These are phyloP conservation scores for Tetragonia tetragonoides DNA, from an alignment of 148 eudicot species.

Conservation along the genomic window DNA sequence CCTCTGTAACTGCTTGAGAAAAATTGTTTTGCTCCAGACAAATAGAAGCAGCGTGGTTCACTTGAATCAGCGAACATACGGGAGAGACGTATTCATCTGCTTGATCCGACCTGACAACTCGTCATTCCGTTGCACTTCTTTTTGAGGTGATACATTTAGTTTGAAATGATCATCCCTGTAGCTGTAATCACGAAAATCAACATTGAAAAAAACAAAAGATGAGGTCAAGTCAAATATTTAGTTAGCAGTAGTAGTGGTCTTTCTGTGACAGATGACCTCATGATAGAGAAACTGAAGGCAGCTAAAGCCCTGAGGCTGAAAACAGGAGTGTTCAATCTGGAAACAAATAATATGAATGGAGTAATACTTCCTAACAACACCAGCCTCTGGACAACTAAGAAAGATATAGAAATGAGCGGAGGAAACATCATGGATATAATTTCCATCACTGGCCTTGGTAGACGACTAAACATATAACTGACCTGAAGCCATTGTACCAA, in stretches of 20 bases:
- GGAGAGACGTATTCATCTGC: too few species aligned
- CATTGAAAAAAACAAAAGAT: too few species aligned
- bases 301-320: background rate
- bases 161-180: background rate
- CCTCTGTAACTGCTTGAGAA: too few species aligned
- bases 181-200: background rate
- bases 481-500: constrained; percentile 9
- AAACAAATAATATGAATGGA: background rate
- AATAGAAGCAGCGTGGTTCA: too few species aligned
- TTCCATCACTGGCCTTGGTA: background rate
- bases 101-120: too few species aligned
- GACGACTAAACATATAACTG: background rate
- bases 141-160: background rate
- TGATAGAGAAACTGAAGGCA: background rate
- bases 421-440: background rate
- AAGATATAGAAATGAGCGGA: background rate
- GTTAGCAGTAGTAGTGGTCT: background rate
- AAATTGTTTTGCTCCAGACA: too few species aligned
- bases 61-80: too few species aligned
- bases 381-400: background rate
- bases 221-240: background rate
- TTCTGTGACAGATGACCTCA: background rate
- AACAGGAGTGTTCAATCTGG: background rate
- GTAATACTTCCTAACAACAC: background rate
- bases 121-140: too few species aligned